A percentile compares a stretch with the other conserved stretches of the same genome.
Conservation (phyloP, 306 rosid species). For the Inga leiocalycina region DNA sequence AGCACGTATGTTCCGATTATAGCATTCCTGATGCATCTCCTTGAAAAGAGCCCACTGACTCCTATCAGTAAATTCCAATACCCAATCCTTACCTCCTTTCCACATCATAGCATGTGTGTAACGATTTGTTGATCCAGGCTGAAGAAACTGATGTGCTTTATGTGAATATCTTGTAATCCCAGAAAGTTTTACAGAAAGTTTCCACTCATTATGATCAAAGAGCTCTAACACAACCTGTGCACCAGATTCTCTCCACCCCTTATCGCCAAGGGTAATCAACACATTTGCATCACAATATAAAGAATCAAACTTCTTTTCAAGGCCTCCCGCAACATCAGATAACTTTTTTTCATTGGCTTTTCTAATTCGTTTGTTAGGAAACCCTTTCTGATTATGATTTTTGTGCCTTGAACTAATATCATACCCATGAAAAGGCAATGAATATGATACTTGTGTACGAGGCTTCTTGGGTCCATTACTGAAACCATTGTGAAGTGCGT, state of each 20-base stretch:
- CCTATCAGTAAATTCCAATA: slow-evolving; percentile 78
- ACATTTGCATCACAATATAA: slow-evolving; percentile 68
- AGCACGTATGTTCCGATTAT: slow-evolving; percentile 71
- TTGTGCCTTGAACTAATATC: slow-evolving; percentile 54
- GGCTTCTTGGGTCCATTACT: slow-evolving; percentile 79
- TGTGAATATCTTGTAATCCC: slow-evolving; percentile 65
- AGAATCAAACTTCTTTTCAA: slow-evolving; percentile 60
- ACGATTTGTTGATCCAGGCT: slow-evolving; percentile 88
- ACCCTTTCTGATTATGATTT: slow-evolving; percentile 50
- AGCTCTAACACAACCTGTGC: slow-evolving; percentile 67
- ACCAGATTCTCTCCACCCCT: slow-evolving; percentile 86
- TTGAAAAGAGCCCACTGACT: slow-evolving; percentile 87
- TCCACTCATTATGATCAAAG: slow-evolving; percentile 78
- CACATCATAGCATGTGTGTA: slow-evolving; percentile 94
- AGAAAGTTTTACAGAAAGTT: slow-evolving; percentile 68
- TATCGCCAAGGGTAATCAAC: slow-evolving; percentile 61
- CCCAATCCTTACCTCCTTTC: slow-evolving; percentile 92
- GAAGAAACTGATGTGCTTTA: slow-evolving; percentile 89
- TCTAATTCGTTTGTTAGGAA: slow-evolving; percentile 67
- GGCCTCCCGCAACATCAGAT: slow-evolving; percentile 46
- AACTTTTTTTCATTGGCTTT: slow-evolving; percentile 67
- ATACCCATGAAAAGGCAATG: slow-evolving; percentile 57
- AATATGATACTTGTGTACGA: slow-evolving; percentile 74
- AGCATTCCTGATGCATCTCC: slow-evolving; percentile 86
- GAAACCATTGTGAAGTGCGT: slow-evolving; percentile 58